Percentiles rank a stretch among this genome's conserved stretches.
Evolutionary conservation across 345 rosid genomes (phyloP).

Genomic region (Hibiscus mutabilis): DNA sequence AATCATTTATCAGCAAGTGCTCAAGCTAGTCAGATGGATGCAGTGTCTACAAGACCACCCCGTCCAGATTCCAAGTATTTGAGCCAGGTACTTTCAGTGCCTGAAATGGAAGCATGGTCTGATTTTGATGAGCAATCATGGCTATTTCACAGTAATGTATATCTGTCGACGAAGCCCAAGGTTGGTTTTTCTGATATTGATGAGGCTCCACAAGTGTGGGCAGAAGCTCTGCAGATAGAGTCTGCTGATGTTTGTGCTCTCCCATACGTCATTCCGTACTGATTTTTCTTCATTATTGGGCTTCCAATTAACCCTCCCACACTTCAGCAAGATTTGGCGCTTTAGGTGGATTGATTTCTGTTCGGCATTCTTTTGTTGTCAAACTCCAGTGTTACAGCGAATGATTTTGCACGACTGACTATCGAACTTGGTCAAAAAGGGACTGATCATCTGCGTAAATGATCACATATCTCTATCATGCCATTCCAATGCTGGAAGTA

Average conservation of each 20-base stretch:
- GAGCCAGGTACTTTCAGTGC: slow-evolving; percentile 44
- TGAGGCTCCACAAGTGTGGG: slow-evolving; percentile 47
- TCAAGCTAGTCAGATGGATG: slow-evolving; percentile 30
- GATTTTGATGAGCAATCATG: slow-evolving; percentile 53
- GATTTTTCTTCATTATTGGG: slow-evolving; percentile 17
- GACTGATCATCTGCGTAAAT: too few relatives aligned
- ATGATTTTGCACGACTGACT: background rate
- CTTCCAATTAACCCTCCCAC: slow-evolving; percentile 2
- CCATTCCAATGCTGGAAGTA: background rate
- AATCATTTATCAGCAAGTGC: slow-evolving; percentile 19
- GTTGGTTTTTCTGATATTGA: slow-evolving; percentile 22
- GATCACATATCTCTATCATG: too few relatives aligned
- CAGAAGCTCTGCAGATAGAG: slow-evolving; percentile 51
- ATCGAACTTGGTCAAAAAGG: too few relatives aligned
- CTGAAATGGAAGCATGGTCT: slow-evolving; percentile 43
- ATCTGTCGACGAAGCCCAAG: slow-evolving; percentile 27
- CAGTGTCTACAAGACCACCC: slow-evolving; percentile 39
- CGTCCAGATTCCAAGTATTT: slow-evolving; percentile 66
- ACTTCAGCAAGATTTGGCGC: slow-evolving; percentile 7
- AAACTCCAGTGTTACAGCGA: slow-evolving; percentile 1
- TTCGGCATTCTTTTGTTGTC: slow-evolving; percentile 11
- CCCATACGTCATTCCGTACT: slow-evolving; percentile 77
- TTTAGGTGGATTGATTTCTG: background rate
- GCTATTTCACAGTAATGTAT: slow-evolving; percentile 33
- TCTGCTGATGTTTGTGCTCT: slow-evolving; percentile 58